Evolutionary conservation across 1,284 basidiomycete species (phyloP), one percentile per base, ranked within the genome.

Genomic region (Austroboletus rostrupii): DNA sequence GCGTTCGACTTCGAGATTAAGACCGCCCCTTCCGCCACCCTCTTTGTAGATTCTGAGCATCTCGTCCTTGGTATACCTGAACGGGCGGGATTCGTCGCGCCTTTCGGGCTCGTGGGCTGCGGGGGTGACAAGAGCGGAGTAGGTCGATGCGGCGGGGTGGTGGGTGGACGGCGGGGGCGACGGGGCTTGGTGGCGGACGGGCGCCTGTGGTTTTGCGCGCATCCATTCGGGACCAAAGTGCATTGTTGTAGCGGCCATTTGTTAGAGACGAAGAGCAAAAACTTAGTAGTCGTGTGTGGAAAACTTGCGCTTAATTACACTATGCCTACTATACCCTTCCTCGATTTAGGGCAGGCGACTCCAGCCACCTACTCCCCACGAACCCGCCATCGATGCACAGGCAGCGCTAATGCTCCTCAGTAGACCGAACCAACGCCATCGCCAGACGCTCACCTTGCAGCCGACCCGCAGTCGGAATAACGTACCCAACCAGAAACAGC

Each of bases 161-260:
- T 76, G 69, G 55, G 70, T 66, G 50, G 69, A 64, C 17, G 64
- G 80, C 46, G 81, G 81, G 20, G 83, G 79, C 14, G 83, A 80
- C 42, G 80, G 82, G 47, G 72, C 76, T 44, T 77, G 78, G 35
- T 77, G 69, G 58, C 81, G 81, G 48, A 79, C 61, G 43, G 77
- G 64, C 47, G 76, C 67, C 53, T 85, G 81, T 54, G 76, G 77
- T 71, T 89, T 90, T 56, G 82, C 79, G 60, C 89, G 82, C 88
- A 92, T 90, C 89, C 90, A 92, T 72, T 91, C 88, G 45, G 88
- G 89, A 62, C 86, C 87, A 74, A 90, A 90, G 68, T 90, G 89
- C 80, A 90, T 85, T 19, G 86, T 85, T 44, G 78, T 76, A 47
- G 83, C 75, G 53, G 83, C 78, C 84, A 88, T 89, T 77, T 76